A percentile compares a stretch with the other conserved stretches of the same genome.
Conservation (phyloP, 306 rosid genomes). For the Dryas drummondii region DNA sequence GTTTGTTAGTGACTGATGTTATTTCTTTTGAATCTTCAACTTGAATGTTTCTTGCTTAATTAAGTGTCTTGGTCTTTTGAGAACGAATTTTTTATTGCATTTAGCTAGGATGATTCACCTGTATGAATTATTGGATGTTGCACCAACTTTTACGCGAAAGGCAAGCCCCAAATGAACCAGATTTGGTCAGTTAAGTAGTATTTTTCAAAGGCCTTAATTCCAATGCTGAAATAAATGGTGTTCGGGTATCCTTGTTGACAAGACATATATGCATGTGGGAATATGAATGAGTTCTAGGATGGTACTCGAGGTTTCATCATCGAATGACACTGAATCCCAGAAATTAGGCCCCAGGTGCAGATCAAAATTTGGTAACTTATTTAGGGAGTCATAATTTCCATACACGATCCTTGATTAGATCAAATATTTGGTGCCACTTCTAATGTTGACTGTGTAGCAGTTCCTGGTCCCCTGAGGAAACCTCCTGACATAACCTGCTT, state of each 20-base stretch:
- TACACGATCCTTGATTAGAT: conserved; percentile 38
- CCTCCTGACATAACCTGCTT: conserved; percentile 36
- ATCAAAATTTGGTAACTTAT: conserved; percentile 41
- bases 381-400: conserved; percentile 45
- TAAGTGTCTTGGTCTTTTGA: not conserved
- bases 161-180: conserved; percentile 27
- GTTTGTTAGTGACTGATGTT: no score
- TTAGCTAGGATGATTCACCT: conserved; percentile 29
- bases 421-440: conserved; percentile 31
- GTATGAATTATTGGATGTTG: conserved; percentile 26
- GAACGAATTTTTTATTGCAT: no score
- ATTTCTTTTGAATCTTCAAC: no score
- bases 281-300: conserved; percentile 37
- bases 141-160: conserved; percentile 34
- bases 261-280: conserved; percentile 41
- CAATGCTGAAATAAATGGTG: conserved; percentile 54
- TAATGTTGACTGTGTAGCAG: conserved; percentile 49
- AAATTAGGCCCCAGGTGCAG: conserved; percentile 42
- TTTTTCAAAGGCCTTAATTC: conserved; percentile 45
- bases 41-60: no score
- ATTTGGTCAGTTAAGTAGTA: conserved; percentile 16
- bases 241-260: conserved; percentile 35
- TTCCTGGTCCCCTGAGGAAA: conserved; percentile 57
- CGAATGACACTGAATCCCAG: conserved; percentile 36
- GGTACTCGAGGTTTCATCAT: not conserved